These are phyloP conservation scores for Microstegium vimineum DNA, from an alignment of 176 grass and related monocot genomes.

Conservation along the genomic window DNA sequence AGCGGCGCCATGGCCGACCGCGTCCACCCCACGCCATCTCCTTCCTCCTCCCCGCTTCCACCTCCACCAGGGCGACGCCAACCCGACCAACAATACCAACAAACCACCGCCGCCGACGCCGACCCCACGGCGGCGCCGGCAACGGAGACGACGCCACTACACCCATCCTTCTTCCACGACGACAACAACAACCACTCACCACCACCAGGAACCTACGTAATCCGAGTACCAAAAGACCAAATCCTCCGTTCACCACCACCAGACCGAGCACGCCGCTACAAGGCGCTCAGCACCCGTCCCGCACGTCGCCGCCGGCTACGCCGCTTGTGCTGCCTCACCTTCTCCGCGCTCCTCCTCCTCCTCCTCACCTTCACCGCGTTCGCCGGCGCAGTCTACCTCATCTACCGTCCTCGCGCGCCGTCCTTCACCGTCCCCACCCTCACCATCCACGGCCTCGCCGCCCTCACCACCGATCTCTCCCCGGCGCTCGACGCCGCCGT, in stretches of 20 bases:
- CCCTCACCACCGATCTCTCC: not conserved
- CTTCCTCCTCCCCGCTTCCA: not conserved
- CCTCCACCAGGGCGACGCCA: not conserved
- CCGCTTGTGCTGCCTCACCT: not conserved
- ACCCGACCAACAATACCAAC: not conserved
- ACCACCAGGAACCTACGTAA: constrained; percentile 47
- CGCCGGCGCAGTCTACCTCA: constrained; percentile 33
- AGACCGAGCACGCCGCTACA: constrained; percentile 45
- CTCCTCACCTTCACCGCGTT: not conserved
- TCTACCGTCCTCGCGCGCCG: constrained; percentile 60
- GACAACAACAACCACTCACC: not conserved
- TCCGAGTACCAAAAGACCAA: constrained; percentile 80
- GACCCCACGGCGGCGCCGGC: too few relatives aligned
- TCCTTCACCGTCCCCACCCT: constrained; percentile 57
- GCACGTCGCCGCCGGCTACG: constrained; percentile 30
- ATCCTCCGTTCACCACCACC: constrained; percentile 60
- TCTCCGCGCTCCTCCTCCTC: not conserved
- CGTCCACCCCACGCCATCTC: constrained; percentile 29
- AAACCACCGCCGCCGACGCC: not conserved
- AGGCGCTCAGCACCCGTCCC: constrained; percentile 41
- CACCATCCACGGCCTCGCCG: constrained; percentile 41
- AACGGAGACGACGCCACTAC: constrained; percentile 36
- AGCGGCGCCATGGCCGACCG: constrained; percentile 28
- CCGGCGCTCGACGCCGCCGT: constrained; percentile 43
- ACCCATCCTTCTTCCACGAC: constrained; percentile 19